These are phyloP conservation scores for Clonostachys sp. DNA, from an alignment of 2,329 filamentous ascomycete genomes.

Conservation along the genomic window DNA sequence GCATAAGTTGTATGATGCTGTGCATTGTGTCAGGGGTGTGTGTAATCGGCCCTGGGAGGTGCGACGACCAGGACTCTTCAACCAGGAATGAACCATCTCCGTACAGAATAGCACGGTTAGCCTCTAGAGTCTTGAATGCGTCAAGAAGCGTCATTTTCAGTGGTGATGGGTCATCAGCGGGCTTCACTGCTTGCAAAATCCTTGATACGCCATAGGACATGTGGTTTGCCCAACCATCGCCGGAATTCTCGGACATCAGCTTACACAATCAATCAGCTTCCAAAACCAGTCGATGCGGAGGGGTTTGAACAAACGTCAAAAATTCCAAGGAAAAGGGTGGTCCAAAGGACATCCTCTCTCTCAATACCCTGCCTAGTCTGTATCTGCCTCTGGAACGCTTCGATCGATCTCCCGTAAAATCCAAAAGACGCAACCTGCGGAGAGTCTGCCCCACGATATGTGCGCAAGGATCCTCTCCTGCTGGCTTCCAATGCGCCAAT, in stretches of 20 bases:
- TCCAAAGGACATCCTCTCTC: constrained; percentile 12
- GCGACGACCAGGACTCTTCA: no score
- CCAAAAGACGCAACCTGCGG: constrained; percentile 6
- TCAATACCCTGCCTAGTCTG: neutral
- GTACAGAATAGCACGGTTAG: no score
- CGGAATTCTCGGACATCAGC: constrained; percentile 15
- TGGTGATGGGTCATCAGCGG: neutral
- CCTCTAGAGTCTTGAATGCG: constrained; percentile 1
- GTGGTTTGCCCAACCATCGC: constrained; percentile 15
- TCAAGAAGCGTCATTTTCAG: constrained; percentile 9
- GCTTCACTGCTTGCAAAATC: constrained; percentile 8
- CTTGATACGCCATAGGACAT: constrained; percentile 16
- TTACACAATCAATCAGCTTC: neutral
- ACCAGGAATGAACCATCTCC: no score
- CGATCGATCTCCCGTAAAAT: constrained; percentile 11
- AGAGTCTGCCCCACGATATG: fast-evolving
- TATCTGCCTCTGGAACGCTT: constrained; percentile 6
- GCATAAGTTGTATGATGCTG: no score
- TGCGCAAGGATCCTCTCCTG: constrained; percentile 3
- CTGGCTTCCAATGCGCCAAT: constrained; percentile 18
- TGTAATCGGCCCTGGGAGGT: no score
- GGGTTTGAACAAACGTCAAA: constrained; percentile 13
- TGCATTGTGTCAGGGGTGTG: no score
- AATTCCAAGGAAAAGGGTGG: constrained; percentile 14
- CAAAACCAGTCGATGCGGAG: neutral